These are phyloP conservation scores for Xylariaceae sp. DNA, from an alignment of 2,329 filamentous ascomycete species.

Conservation along the genomic window DNA sequence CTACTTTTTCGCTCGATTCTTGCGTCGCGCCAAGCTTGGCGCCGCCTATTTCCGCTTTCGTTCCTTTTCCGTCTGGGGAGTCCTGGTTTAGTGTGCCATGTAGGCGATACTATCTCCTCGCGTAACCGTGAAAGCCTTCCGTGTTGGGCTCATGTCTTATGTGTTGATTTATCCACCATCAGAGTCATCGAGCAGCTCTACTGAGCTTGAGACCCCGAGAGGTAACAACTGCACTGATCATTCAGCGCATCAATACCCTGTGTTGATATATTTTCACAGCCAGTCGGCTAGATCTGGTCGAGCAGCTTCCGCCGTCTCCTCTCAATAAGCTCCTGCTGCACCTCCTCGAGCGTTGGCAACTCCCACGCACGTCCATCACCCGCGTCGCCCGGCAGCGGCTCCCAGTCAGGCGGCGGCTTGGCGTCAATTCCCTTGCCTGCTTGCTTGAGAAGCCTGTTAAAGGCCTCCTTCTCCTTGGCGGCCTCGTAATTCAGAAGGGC, in stretches of 20 bases:
- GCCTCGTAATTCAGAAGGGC: conserved; percentile 75
- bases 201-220: too few relatives aligned
- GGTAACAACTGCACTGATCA: neutral
- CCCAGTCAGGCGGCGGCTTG: conserved; percentile 66
- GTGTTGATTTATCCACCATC: neutral
- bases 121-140: neutral
- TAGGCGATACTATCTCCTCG: neutral
- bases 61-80: neutral
- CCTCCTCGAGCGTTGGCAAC: conserved; percentile 81
- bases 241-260: neutral
- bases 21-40: neutral
- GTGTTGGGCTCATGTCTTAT: neutral
- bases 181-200: neutral
- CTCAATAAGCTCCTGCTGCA: conserved; percentile 90
- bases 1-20: neutral
- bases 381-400: conserved; percentile 78
- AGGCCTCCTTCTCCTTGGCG: conserved; percentile 76
- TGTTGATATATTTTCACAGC: neutral
- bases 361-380: conserved; percentile 81
- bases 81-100: neutral
- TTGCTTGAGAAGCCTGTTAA: conserved; percentile 60
- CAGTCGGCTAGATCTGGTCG: conserved; percentile 60
- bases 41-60: neutral
- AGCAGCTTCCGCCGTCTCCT: conserved; percentile 76
- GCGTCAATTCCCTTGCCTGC: conserved; percentile 41